Evolutionary conservation across 768 basidiomycete species (phyloP), one percentile per base, ranked within the genome.

Genomic region (Xerocomus potaroensis): DNA sequence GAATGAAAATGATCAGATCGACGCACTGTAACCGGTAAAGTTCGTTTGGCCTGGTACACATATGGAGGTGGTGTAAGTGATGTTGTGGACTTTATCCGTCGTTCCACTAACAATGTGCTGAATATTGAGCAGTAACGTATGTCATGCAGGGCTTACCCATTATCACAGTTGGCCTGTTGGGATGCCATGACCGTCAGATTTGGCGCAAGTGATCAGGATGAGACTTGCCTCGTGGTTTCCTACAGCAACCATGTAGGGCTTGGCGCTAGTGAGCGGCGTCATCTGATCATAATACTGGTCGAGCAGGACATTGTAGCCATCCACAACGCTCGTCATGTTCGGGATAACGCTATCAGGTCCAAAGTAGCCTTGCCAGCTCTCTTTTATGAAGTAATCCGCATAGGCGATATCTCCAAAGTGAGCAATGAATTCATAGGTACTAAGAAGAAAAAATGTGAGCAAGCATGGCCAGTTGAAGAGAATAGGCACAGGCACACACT

Each of bases 281-380:
- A 64, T 56, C 39, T 63, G 61, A 43, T 64, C 61, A 21, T 63
- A 63, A 29, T 45, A 63, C 26, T 64, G 61, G 21, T 56, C 62
- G 8, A 59, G 43, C 33, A 64, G 31, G 21, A 41, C 49, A 2
- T 63, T 61, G 27, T 61, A 63, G 15, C 62, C 59, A 0, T 64
- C 48, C 6, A 56, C 12, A 10, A 59, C 47, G 31, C 59, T 59
- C 9, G 62, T 64, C 50, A 44, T 40, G 24, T 63, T 63, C 0
- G 54, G 57, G 30, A 63, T 52, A 2, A 61, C 51, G 35, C 54
- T 64, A 27, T 59, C 12, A 18, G 56, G 63, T 5, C 62, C 61
- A 34, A 63, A 63, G 45, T 63, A 63, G 22, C 61, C 62, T 37
- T 63, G 10, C 61, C 61, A 63, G n/a, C 61, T 63, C 32, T 63